These are phyloP conservation scores for Medicago truncatula DNA, from an alignment of 306 rosid genomes.

Conservation along the genomic window DNA sequence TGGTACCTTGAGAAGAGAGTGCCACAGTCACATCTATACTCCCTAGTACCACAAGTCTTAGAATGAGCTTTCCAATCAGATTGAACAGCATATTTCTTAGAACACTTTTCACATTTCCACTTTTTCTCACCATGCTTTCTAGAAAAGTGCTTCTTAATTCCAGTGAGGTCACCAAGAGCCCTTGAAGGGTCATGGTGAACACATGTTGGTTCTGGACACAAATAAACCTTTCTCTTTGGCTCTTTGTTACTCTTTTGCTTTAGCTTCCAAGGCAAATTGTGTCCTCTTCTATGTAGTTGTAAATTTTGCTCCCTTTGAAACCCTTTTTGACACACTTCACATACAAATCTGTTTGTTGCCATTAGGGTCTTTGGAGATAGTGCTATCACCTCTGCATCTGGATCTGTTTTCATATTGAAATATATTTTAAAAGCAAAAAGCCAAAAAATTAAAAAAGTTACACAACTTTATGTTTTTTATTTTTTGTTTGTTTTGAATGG, in stretches of 20 bases:
- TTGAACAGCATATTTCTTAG: conserved; percentile 87
- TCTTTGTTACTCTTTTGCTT: conserved; percentile 86
- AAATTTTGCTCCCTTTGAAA: conserved; percentile 95
- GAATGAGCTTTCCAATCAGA: conserved; percentile 98
- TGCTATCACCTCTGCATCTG: conserved; percentile 95
- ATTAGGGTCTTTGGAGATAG: conserved; percentile 90
- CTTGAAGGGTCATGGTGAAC: conserved; percentile 93
- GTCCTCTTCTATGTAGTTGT: conserved; percentile 96
- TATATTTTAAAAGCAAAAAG: not conserved
- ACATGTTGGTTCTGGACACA: conserved; percentile 88
- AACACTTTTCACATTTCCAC: conserved; percentile 94
- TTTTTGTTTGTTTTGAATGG: too few relatives aligned
- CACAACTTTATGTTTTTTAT: not conserved
- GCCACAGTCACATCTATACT: conserved; percentile 92
- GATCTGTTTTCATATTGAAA: conserved; percentile 56
- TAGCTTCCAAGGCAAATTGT: conserved; percentile 93
- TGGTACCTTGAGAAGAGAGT: conserved; percentile 92
- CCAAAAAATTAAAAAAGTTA: not conserved
- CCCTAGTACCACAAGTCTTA: conserved; percentile 93
- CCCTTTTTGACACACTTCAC: conserved; percentile 97
- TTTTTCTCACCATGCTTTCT: conserved; percentile 95
- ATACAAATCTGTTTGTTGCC: conserved; percentile 96
- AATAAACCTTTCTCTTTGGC: conserved; percentile 81
- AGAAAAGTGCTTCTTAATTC: conserved; percentile 85
- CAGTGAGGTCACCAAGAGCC: conserved; percentile 95